Evolutionary conservation across 2,329 filamentous ascomycete genomes (phyloP).

Genomic region (Cryphonectria parasitica): DNA sequence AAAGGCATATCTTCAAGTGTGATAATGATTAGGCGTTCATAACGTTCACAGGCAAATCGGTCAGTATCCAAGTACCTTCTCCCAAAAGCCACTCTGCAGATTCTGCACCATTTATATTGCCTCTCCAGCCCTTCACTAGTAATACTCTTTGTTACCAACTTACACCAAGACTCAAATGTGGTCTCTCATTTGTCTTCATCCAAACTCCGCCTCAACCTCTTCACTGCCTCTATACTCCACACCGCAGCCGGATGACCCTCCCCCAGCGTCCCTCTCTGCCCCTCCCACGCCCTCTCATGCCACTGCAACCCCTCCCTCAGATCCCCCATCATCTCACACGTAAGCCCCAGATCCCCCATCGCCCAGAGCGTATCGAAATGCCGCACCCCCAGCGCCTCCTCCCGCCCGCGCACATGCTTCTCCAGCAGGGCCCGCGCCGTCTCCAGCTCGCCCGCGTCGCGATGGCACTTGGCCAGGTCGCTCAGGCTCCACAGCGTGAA

Average conservation of each 20-base stretch:
- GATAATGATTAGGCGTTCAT: no score
- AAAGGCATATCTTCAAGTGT: no score
- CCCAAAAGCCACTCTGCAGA: no score
- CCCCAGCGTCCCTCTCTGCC: neutral
- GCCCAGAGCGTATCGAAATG: conserved; percentile 5
- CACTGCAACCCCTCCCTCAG: neutral
- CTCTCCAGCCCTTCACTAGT: neutral
- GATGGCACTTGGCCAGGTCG: conserved; percentile 1
- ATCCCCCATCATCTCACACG: neutral
- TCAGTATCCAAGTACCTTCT: no score
- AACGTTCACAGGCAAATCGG: no score
- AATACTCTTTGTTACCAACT: neutral
- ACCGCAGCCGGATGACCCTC: neutral
- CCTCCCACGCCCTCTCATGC: conserved; percentile 1
- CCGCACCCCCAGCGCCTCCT: neutral
- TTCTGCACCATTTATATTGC: no score
- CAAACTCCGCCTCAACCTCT: neutral
- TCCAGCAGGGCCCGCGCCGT: neutral
- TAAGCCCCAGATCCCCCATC: neutral
- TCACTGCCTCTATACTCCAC: neutral
- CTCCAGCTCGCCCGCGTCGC: neutral
- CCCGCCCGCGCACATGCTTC: neutral
- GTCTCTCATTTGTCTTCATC: neutral
- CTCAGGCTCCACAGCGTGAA: neutral
- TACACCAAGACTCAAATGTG: neutral